Evolutionary conservation across 169 alveolate genomes (phyloP).

Genomic region (Eimeria acervulina): DNA sequence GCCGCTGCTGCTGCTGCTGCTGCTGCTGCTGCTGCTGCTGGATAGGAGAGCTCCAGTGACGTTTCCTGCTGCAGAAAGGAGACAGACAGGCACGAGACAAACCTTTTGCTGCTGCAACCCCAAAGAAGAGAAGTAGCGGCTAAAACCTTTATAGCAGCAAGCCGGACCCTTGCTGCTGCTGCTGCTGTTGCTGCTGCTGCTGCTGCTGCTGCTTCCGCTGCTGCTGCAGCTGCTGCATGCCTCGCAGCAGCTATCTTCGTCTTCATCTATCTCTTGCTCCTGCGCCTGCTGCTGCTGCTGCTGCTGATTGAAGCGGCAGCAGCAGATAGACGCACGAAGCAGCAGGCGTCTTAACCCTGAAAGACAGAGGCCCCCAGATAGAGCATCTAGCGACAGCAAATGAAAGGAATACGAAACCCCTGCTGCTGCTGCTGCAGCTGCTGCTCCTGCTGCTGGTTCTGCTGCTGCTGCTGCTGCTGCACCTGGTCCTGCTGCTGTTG

Average conservation of each 20-base stretch:
- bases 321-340: conserved; percentile 1
- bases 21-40: conserved; percentile 30
- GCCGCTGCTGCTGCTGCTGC: conserved; percentile 14
- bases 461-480: neutral
- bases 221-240: too few species aligned
- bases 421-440: neutral
- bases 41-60: conserved; percentile 15
- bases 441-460: neutral
- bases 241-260: too few species aligned
- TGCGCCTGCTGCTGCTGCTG: neutral
- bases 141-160: neutral
- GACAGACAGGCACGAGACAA: conserved; percentile 22
- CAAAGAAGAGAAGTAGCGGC: neutral
- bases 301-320: conserved; percentile 34
- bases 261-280: too few species aligned
- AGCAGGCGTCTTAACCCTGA: neutral
- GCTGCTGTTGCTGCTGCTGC: too few species aligned
- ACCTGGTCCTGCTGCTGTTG: too few species aligned
- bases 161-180: neutral
- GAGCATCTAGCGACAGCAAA: neutral
- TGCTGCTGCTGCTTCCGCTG: too few species aligned
- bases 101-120: neutral
- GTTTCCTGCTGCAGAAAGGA: conserved; percentile 35
- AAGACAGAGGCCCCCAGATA: conserved; percentile 5
- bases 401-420: conserved; percentile 20